These are phyloP conservation scores for Byssochlamys sp. DNA, from an alignment of 2,329 filamentous ascomycete genomes.

Conservation along the genomic window DNA sequence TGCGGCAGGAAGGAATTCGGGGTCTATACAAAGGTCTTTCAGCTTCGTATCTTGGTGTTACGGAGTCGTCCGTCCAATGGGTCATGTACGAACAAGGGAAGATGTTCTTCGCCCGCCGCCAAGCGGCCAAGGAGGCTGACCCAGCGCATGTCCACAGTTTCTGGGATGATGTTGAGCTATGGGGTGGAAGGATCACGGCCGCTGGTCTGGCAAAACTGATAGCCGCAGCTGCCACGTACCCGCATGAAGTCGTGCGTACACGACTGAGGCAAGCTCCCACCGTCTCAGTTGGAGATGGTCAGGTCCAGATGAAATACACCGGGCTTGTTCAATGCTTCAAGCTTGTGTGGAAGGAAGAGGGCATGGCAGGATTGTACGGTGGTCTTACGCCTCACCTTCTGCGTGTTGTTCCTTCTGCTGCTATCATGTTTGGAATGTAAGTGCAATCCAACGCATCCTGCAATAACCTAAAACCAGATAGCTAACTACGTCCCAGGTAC, in stretches of 20 bases:
- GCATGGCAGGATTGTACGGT: constrained; percentile 75
- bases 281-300: constrained; percentile 57
- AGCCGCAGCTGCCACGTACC: constrained; percentile 77
- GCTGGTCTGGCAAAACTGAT: constrained; percentile 70
- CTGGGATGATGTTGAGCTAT: constrained; percentile 68
- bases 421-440: constrained; percentile 93
- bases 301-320: constrained; percentile 69
- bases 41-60: constrained; percentile 82
- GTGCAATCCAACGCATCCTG: constrained; percentile 2
- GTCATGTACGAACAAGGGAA: constrained; percentile 92
- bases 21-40: constrained; percentile 85
- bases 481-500: background rate
- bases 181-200: constrained; percentile 69
- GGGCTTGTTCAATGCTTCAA: constrained; percentile 82
- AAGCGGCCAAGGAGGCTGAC: constrained; percentile 49
- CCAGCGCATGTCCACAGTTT: constrained; percentile 53
- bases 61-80: constrained; percentile 86
- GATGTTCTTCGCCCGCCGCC: constrained; percentile 53
- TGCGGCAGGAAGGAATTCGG: constrained; percentile 67
- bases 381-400: constrained; percentile 86
- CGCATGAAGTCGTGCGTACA: constrained; percentile 82
- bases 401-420: constrained; percentile 80
- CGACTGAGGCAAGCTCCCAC: constrained; percentile 76
- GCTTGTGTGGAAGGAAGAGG: constrained; percentile 79
- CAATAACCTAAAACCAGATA: background rate